Evolutionary conservation across 2,329 filamentous ascomycete species (phyloP).

Genomic region (Furcasterigmium sp.): DNA sequence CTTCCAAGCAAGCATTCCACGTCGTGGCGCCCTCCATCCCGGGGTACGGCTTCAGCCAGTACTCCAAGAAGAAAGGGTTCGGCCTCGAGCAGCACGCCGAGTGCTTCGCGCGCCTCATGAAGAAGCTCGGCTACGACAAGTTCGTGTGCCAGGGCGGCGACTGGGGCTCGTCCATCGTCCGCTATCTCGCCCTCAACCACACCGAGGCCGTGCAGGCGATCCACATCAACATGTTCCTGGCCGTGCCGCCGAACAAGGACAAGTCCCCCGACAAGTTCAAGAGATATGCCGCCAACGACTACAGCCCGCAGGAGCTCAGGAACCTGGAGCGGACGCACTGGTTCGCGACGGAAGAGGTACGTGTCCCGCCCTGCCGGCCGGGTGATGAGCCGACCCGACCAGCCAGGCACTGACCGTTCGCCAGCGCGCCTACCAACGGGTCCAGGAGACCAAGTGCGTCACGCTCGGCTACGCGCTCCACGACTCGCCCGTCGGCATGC

Average conservation of each 20-base stretch:
- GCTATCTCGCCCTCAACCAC: constrained; percentile 9
- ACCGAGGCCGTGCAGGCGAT: constrained; percentile 3
- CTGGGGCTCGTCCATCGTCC: constrained; percentile 16
- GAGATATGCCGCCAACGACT: background rate
- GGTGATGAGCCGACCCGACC: too few relatives aligned
- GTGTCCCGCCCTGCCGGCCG: too few relatives aligned
- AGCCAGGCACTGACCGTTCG: background rate
- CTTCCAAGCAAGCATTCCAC: constrained; percentile 33
- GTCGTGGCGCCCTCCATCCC: constrained; percentile 39
- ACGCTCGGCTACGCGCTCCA: constrained; percentile 12
- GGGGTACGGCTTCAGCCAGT: constrained; percentile 36
- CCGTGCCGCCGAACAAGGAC: background rate
- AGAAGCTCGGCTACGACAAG: constrained; percentile 26
- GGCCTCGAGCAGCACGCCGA: constrained; percentile 20
- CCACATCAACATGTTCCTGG: constrained; percentile 9
- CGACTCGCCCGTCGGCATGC: constrained; percentile 23
- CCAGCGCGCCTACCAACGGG: background rate
- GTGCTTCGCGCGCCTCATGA: constrained; percentile 31
- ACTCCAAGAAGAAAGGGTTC: constrained; percentile 22
- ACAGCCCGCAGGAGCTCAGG: background rate
- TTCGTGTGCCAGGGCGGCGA: constrained; percentile 18
- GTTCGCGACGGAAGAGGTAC: background rate
- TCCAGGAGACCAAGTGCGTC: constrained; percentile 3
- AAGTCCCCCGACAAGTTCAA: background rate
- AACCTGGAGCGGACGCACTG: background rate